Conservation (phyloP, 1,284 basidiomycete genomes). For the Irpex sp. region DNA sequence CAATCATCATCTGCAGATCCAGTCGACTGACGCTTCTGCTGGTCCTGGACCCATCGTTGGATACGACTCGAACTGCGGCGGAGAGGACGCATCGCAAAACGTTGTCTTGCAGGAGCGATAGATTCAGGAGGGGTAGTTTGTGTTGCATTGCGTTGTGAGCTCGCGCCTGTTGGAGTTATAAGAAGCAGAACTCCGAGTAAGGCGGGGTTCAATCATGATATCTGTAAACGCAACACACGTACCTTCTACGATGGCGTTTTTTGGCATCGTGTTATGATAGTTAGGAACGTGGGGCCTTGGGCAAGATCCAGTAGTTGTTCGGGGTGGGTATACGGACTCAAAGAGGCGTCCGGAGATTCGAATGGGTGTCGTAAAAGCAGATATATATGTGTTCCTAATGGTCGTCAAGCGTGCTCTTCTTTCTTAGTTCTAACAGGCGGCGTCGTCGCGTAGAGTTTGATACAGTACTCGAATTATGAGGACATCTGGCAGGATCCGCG, state of each 20-base stretch:
- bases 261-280: slow-evolving; percentile 1
- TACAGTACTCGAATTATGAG: background rate
- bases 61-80: slow-evolving; percentile 53
- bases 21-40: slow-evolving; percentile 30
- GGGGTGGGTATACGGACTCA: background rate
- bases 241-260: slow-evolving; percentile 7
- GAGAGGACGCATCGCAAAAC: slow-evolving; percentile 18
- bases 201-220: background rate
- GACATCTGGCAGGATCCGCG: background rate
- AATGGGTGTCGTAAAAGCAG: background rate
- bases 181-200: background rate
- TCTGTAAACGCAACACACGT: slow-evolving; percentile 2
- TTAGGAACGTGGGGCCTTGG: background rate
- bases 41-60: slow-evolving; percentile 64
- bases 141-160: slow-evolving; percentile 10
- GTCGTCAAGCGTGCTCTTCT: background rate
- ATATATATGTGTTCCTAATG: background rate
- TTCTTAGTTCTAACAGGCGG: background rate
- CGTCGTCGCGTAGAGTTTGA: background rate
- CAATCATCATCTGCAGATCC: slow-evolving; percentile 2
- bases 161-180: slow-evolving; percentile 1
- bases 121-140: slow-evolving; percentile 15
- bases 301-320: background rate
- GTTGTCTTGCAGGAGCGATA: slow-evolving; percentile 13
- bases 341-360: background rate